Conservation (phyloP, 495 filamentous ascomycete genomes). For the Stereocaulon alpinum region DNA sequence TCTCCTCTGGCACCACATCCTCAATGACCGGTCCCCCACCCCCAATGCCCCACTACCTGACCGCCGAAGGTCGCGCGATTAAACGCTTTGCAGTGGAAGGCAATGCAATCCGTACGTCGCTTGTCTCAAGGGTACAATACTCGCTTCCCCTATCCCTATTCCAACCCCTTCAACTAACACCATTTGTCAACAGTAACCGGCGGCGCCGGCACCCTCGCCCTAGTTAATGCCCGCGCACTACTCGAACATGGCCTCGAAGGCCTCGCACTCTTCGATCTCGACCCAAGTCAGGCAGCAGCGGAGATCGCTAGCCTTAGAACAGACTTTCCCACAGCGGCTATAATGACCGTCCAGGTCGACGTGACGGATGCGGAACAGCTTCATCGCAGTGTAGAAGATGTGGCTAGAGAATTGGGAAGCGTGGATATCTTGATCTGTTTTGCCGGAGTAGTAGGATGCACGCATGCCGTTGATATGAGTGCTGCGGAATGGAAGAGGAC, state of each 20-base stretch:
- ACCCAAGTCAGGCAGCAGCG: conserved; percentile 31
- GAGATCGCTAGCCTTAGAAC: conserved; percentile 34
- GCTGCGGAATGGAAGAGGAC: conserved; percentile 46
- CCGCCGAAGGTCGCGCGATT: conserved; percentile 37
- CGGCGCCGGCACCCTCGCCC: conserved; percentile 56
- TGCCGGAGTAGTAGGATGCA: conserved; percentile 55
- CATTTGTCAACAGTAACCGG: conserved; percentile 46
- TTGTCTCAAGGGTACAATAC: conserved; percentile 14
- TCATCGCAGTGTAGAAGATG: conserved; percentile 33
- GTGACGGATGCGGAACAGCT: conserved; percentile 48
- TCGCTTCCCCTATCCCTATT: background rate
- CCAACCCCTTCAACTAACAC: background rate
- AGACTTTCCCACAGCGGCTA: conserved; percentile 44
- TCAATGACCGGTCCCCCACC: conserved; percentile 41
- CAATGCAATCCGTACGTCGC: conserved; percentile 43
- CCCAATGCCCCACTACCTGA: conserved; percentile 32
- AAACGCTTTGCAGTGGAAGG: conserved; percentile 52
- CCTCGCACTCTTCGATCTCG: conserved; percentile 53
- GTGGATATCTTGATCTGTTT: conserved; percentile 54
- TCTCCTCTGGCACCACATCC: conserved; percentile 39
- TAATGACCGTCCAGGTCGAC: conserved; percentile 42
- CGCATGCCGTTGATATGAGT: conserved; percentile 45
- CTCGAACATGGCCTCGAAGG: conserved; percentile 60
- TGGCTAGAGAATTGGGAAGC: conserved; percentile 34
- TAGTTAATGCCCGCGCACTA: conserved; percentile 47